Base-by-base conservation (phyloP, 257 asterid species). In the Euphrasia confusa region DNA sequence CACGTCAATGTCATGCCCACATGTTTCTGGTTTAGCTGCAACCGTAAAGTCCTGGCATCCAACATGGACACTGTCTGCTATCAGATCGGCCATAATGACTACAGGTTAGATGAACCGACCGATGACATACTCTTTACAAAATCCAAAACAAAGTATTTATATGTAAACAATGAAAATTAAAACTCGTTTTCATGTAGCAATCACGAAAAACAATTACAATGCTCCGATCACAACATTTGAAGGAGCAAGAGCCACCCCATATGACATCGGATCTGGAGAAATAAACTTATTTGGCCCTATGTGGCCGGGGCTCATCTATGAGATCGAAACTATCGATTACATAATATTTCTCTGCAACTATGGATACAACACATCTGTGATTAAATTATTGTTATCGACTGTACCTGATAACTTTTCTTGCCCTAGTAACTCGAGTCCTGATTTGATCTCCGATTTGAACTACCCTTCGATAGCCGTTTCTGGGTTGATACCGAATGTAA, bases 191-290 rank as follows among this genome's bases (percentile, higher is more conserved):
- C 5, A 3, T 30, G 60, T 80, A 83, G 90, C 87, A 21, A 74
- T 59, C 42, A 81, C 68, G 65, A 72, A 65, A 9, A 73, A 78
- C 69, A 83, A 78, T 45, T n/a, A 68, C 61, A 64, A 74, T 40
- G 58, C 67, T 15, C 75, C 79, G 7, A 79, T 79, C 50, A 79
- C 73, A 7, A 72, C 74, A 44, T 17, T 52, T 28, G 39, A 59
- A 1, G 88, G 90, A 42, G 33, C 71, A 3, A 24, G 7, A 35
- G 81, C 81, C 33, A 76, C 81, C 5, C 87, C 87, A 1, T 80
- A 74, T 13, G 82, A 83, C 35, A 61, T 66, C 13, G 87, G 90
- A 37, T 73, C 87, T 1, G 87, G 91, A 61, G 77, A 79, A 74
- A 75, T 72, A 21, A 81, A 67, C 50, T 67, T 68, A 9, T 47